These are phyloP conservation scores for Chenopodium suecicum DNA, from an alignment of 148 eudicot genomes.

Conservation along the genomic window DNA sequence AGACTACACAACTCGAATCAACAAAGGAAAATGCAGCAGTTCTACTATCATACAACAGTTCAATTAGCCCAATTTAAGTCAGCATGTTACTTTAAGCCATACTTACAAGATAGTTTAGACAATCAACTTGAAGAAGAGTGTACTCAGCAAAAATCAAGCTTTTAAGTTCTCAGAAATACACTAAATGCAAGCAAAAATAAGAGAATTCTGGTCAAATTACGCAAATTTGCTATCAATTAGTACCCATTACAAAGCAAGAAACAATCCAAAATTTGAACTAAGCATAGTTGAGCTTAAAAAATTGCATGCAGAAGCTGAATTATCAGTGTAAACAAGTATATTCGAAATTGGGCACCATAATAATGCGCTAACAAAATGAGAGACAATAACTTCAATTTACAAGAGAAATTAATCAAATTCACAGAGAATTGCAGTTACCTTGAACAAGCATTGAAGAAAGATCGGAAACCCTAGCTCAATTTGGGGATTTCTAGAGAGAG, in stretches of 20 bases:
- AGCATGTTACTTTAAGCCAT: neutral
- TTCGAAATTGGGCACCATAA: neutral
- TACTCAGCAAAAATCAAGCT: neutral
- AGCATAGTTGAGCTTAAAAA: too few relatives aligned
- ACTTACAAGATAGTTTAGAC: neutral
- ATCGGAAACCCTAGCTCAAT: constrained; percentile 13
- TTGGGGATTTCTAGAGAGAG: neutral
- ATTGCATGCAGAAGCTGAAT: neutral
- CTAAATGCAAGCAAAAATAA: neutral
- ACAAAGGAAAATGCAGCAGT: neutral
- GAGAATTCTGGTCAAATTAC: neutral
- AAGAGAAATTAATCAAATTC: neutral
- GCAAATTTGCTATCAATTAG: neutral
- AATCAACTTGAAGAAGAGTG: neutral
- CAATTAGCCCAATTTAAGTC: neutral
- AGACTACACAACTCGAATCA: neutral
- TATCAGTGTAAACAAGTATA: neutral
- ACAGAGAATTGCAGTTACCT: constrained; percentile 14
- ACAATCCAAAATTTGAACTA: neutral
- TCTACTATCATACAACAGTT: too few relatives aligned
- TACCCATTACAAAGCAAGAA: neutral
- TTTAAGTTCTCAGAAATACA: neutral
- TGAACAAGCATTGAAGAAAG: constrained; percentile 14
- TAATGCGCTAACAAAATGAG: neutral
- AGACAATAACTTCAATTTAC: neutral